Base-by-base conservation (phyloP, 1,284 basidiomycete genomes). In the Puccinia horiana region DNA sequence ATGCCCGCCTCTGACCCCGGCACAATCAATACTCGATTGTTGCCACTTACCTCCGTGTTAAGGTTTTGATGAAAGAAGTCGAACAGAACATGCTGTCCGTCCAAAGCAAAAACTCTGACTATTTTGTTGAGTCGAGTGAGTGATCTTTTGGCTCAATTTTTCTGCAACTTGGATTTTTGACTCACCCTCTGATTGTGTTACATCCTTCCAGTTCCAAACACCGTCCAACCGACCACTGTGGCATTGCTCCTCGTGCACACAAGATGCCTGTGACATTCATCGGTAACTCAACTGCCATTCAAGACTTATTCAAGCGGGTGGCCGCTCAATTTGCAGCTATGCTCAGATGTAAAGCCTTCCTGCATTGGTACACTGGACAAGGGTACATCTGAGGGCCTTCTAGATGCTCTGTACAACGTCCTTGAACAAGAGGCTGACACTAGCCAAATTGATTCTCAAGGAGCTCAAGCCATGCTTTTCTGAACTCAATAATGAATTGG, bases 31-130 rank as follows among this genome's bases (percentile, higher is more conserved):
- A 94, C 87, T 88, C 87, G 75, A 88, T 94, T 89, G 94, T 98
- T 84, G 95, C 95, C 44, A 95, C 95, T 84, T 92, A 97, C 88
- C 99, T 97, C 94, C 94, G 97, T 88, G 96, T 96, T 86, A 96
- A 96, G 89, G 95, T 98, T 83, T 94, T 95, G 47, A 97, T 98
- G 95, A 96, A 96, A 89, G 96, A 99, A 87, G 94, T 98, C 83
- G 96, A 99, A 89, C 96, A 98, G 84, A 93, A 96, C 88, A 93
- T 87, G 78, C 86, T 86, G 42, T 89, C 90, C 69, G 94, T 98
- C 67, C 95, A 98, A 90, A 93, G 91, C 90, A 98, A 97, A 92
- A 97, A 97, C 90, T 93, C 93, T 44, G 92, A 93, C 23, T 96
- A 96, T 91, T 98, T 98, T 87, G 96, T 98, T 86, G 93, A 93